These are phyloP conservation scores for Cladosporium sp. DNA, from an alignment of 2,329 filamentous ascomycete species.

Conservation along the genomic window DNA sequence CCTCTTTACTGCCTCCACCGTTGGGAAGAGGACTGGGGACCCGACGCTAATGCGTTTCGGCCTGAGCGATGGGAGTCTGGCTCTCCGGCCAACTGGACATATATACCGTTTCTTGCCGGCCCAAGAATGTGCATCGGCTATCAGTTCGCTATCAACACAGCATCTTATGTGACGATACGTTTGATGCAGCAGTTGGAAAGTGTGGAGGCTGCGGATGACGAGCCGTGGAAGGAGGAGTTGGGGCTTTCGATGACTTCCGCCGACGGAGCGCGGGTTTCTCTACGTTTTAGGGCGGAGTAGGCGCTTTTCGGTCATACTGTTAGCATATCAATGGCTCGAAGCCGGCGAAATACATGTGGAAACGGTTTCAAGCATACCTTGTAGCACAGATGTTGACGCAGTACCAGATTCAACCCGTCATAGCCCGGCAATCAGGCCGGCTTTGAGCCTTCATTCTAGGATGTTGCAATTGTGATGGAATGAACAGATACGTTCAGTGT, in stretches of 20 bases:
- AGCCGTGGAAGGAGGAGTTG: slow-evolving; percentile 20
- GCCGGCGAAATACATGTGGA: too few relatives aligned
- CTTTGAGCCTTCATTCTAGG: too few relatives aligned
- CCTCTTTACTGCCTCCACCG: slow-evolving; percentile 52
- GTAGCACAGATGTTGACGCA: too few relatives aligned
- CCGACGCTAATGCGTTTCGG: slow-evolving; percentile 48
- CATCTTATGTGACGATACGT: slow-evolving; percentile 20
- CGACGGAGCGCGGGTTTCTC: slow-evolving; percentile 8
- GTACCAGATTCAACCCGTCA: too few relatives aligned
- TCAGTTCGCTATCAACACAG: slow-evolving; percentile 21
- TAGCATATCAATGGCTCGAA: too few relatives aligned
- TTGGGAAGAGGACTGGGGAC: slow-evolving; percentile 47
- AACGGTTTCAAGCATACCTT: too few relatives aligned
- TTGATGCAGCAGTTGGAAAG: slow-evolving; percentile 17
- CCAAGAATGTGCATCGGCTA: slow-evolving; percentile 23
- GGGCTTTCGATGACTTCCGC: slow-evolving; percentile 12
- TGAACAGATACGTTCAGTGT: too few relatives aligned
- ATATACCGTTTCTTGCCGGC: slow-evolving; percentile 22
- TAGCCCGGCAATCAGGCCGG: too few relatives aligned
- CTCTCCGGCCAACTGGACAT: slow-evolving; percentile 13
- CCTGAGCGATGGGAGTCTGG: slow-evolving; percentile 46
- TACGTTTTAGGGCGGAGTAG: neutral
- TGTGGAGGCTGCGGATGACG: slow-evolving; percentile 2
- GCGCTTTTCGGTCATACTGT: neutral
- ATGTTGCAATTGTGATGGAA: too few relatives aligned